Conservation (phyloP, 768 basidiomycete genomes). For the Lentinula sp. region DNA sequence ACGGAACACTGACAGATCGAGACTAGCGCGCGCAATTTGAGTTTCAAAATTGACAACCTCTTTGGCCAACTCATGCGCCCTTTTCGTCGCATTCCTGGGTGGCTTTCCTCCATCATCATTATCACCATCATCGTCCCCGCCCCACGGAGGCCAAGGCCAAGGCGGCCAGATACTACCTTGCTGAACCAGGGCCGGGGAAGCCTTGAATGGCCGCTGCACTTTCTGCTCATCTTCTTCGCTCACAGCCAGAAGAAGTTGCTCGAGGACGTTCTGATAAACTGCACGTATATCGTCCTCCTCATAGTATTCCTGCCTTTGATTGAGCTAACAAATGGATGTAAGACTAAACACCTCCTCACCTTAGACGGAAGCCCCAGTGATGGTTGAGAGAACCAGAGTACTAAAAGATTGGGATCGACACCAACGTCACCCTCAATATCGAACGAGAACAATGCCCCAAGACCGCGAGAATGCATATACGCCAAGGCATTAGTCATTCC, state of each 20-base stretch:
- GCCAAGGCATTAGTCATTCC: slow-evolving; percentile 80
- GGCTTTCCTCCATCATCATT: slow-evolving; percentile 34
- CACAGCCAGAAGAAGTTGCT: slow-evolving; percentile 55
- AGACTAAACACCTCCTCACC: slow-evolving; percentile 30
- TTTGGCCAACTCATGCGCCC: slow-evolving; percentile 59
- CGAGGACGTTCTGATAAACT: slow-evolving; percentile 65
- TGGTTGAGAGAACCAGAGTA: slow-evolving; percentile 81
- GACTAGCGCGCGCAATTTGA: slow-evolving; percentile 67
- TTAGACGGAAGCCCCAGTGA: slow-evolving; percentile 82
- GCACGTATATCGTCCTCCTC: slow-evolving; percentile 64
- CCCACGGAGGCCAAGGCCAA: slow-evolving; percentile 88
- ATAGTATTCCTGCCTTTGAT: slow-evolving; percentile 73
- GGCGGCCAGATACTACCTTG: slow-evolving; percentile 64
- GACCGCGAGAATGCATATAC: slow-evolving; percentile 80
- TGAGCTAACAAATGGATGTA: not conserved
- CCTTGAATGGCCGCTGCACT: slow-evolving; percentile 8
- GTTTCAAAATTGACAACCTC: slow-evolving; percentile 75
- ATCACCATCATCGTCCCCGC: slow-evolving; percentile 46
- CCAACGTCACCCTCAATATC: slow-evolving; percentile 86
- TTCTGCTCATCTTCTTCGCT: slow-evolving; percentile 35
- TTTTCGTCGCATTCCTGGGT: slow-evolving; percentile 44
- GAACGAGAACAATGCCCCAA: slow-evolving; percentile 75
- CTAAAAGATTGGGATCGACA: slow-evolving; percentile 80
- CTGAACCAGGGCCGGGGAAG: slow-evolving; percentile 15
- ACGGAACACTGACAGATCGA: slow-evolving; percentile 58